Evolutionary conservation across 169 alveolate genomes (phyloP).

Genomic region (Eimeria necatrix): DNA sequence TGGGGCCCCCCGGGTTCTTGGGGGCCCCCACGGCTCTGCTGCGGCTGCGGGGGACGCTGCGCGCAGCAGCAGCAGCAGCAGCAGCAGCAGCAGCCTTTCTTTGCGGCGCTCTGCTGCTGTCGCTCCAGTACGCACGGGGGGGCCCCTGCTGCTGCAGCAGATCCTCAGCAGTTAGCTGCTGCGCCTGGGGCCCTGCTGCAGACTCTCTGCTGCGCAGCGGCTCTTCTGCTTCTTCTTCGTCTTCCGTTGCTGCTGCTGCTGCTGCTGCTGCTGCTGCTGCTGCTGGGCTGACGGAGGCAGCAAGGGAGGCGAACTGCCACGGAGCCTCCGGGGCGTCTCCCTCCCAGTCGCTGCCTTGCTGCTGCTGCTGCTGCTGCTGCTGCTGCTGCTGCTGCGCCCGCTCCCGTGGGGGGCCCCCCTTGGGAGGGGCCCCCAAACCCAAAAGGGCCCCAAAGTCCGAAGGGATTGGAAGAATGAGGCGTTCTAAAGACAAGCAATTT

Average conservation of each 20-base stretch:
- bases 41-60: conserved; percentile 1
- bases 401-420: not conserved
- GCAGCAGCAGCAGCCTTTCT: not conserved
- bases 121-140: not conserved
- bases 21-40: conserved; percentile 2
- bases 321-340: conserved; percentile 14
- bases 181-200: not conserved
- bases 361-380: conserved; percentile 42
- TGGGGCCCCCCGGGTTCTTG: not conserved
- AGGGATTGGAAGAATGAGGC: conserved; percentile 29
- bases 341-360: not conserved
- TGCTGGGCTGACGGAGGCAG: not conserved
- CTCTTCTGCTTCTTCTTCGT: not conserved
- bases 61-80: conserved; percentile 4
- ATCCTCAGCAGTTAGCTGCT: not conserved
- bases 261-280: conserved; percentile 23
- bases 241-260: conserved; percentile 23
- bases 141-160: not conserved
- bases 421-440: not conserved
- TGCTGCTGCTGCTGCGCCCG: not conserved
- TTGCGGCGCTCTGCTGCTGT: not conserved
- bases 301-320: conserved; percentile 41
- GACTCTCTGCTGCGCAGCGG: not conserved
- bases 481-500: not conserved
- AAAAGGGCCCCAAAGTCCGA: not conserved